phyloP scores from a whole-genome alignment of 495 filamentous ascomycete genomes.

The Penicillium fimorum region DNA sequence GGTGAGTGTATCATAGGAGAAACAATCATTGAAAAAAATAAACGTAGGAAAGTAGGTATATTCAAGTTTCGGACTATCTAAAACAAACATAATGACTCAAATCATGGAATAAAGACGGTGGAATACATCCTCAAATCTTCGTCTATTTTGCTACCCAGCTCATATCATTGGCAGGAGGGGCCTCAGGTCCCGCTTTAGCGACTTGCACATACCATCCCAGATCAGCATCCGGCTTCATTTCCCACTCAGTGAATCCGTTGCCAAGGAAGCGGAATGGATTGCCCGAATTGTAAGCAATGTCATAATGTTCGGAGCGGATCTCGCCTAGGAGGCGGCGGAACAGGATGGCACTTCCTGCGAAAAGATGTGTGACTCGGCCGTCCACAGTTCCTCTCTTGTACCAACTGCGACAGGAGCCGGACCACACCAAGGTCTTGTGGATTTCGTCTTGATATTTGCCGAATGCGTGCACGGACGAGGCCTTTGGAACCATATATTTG shows the following conservation, averaged over 20 bases:
- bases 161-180: background rate
- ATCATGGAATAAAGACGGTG: too few species aligned
- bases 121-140: background rate
- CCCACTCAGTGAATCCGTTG: constrained; percentile 40
- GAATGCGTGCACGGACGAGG: constrained; percentile 41
- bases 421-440: constrained; percentile 48
- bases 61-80: background rate
- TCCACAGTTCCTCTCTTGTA: constrained; percentile 43
- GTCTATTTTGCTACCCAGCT: background rate
- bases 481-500: constrained; percentile 40
- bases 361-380: constrained; percentile 44
- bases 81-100: background rate
- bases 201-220: constrained; percentile 30
- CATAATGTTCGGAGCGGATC: constrained; percentile 49
- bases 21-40: background rate
- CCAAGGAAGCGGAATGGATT: constrained; percentile 54
- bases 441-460: constrained; percentile 41
- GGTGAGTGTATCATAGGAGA: background rate
- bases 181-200: background rate
- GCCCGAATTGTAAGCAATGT: constrained; percentile 40
- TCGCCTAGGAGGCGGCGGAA: constrained; percentile 51
- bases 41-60: too few species aligned
- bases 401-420: constrained; percentile 46
- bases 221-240: constrained; percentile 26
- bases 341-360: constrained; percentile 45